phyloP scores from a whole-genome alignment of 768 basidiomycete species.

The Macrolepiota fuliginosa region DNA sequence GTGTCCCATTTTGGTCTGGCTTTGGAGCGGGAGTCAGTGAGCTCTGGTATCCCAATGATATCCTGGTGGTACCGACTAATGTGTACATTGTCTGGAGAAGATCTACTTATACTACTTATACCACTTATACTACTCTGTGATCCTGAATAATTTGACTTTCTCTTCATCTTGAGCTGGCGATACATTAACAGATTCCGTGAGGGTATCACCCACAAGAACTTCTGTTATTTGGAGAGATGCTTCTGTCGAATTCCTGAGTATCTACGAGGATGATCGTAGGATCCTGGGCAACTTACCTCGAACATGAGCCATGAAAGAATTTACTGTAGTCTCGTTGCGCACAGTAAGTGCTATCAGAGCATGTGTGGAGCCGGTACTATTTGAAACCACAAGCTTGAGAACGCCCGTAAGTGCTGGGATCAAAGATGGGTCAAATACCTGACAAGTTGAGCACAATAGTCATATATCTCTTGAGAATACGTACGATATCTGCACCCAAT shows the following conservation, averaged over 20 bases:
- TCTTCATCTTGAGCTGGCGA: conserved; percentile 3
- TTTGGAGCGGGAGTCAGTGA: too few relatives aligned
- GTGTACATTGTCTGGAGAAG: background rate
- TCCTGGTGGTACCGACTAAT: background rate
- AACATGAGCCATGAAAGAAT: conserved; percentile 38
- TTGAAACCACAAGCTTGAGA: conserved; percentile 41
- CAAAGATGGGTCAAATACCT: conserved; percentile 70
- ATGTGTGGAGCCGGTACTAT: conserved; percentile 11
- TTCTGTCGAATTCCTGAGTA: conserved; percentile 7
- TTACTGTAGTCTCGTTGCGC: conserved; percentile 54
- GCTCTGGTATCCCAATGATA: too few relatives aligned
- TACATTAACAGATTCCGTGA: conserved; percentile 24
- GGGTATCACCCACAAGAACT: conserved; percentile 13
- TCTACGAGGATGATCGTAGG: too few relatives aligned
- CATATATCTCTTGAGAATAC: conserved; percentile 7
- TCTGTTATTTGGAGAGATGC: conserved; percentile 15
- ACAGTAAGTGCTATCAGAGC: conserved; percentile 54
- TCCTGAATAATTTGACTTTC: conserved; percentile 44
- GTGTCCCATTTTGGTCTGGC: too few relatives aligned
- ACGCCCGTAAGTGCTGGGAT: conserved; percentile 55
- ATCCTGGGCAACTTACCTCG: conserved; percentile 23
- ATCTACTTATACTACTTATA: background rate
- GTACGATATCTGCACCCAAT: conserved; percentile 68
- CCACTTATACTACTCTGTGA: conserved; percentile 22
- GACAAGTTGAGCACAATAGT: background rate